A percentile compares a stretch with the other conserved stretches of the same genome.
These are phyloP conservation scores for Termitomyces bulborhizus DNA, from an alignment of 768 basidiomycete genomes.

Conservation along the genomic window DNA sequence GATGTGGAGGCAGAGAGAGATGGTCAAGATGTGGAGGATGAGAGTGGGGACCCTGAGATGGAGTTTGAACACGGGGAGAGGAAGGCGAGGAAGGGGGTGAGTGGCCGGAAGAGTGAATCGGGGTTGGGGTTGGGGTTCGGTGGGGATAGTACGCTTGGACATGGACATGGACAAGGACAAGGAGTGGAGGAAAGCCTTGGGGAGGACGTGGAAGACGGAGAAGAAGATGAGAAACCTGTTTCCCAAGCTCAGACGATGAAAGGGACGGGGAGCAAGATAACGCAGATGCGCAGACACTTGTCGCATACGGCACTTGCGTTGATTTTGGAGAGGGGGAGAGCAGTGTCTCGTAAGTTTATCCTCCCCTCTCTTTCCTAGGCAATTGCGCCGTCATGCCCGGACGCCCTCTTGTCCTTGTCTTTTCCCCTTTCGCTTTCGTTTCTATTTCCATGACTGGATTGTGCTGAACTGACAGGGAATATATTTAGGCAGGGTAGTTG, in stretches of 20 bases:
- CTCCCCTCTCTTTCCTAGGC: not conserved
- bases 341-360: slow-evolving; percentile 46
- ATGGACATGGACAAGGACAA: not conserved
- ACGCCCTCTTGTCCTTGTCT: not conserved
- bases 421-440: not conserved
- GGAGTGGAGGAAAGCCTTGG: not conserved
- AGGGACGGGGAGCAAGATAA: not conserved
- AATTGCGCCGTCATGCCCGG: too few species aligned
- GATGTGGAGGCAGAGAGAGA: not conserved
- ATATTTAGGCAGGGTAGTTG: slow-evolving; percentile 52
- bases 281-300: slow-evolving; percentile 30
- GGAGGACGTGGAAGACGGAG: not conserved
- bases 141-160: not conserved
- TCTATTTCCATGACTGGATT: not conserved
- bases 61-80: not conserved
- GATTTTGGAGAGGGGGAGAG: slow-evolving; percentile 77
- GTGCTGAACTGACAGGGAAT: not conserved
- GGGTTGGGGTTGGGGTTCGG: not conserved
- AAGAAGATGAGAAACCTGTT: not conserved
- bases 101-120: not conserved
- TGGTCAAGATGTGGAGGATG: not conserved
- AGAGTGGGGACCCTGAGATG: not conserved
- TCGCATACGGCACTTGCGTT: slow-evolving; percentile 76
- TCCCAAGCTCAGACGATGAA: not conserved
- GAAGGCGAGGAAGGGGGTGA: too few species aligned